Evolutionary conservation across 306 rosid genomes (phyloP).

Genomic region (Potentilla sterilis): DNA sequence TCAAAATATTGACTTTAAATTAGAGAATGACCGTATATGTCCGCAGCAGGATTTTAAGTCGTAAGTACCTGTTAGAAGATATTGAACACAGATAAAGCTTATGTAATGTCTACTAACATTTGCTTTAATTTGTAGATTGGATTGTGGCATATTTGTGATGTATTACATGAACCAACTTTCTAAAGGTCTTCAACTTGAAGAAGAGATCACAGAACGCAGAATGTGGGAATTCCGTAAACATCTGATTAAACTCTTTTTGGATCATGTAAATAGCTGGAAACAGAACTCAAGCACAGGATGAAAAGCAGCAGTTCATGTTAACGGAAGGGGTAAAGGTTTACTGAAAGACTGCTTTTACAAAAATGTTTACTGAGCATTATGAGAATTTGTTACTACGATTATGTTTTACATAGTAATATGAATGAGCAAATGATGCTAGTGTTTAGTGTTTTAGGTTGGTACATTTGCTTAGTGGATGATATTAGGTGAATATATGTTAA

Average conservation of each 20-base stretch:
- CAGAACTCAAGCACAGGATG: neutral
- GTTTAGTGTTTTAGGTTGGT: too few relatives aligned
- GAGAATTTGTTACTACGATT: too few relatives aligned
- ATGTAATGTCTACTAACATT: neutral
- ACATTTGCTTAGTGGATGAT: too few relatives aligned
- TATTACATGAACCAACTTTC: slow-evolving; percentile 5
- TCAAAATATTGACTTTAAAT: neutral
- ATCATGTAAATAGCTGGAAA: neutral
- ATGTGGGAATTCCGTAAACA: neutral
- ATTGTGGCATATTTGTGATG: neutral
- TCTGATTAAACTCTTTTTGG: neutral
- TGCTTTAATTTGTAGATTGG: neutral
- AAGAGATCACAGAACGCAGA: neutral
- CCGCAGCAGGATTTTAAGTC: neutral
- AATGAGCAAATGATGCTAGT: too few relatives aligned
- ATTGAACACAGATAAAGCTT: neutral
- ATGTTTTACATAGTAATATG: too few relatives aligned
- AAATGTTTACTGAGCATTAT: too few relatives aligned
- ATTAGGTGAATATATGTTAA: too few relatives aligned
- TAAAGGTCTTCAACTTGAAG: neutral
- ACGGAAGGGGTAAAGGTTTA: too few relatives aligned
- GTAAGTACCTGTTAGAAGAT: neutral
- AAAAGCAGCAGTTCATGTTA: neutral
- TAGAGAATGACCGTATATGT: neutral
- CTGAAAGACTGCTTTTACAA: too few relatives aligned